Base-by-base conservation (phyloP, 805 yeast genomes). In the Candida maesae region DNA sequence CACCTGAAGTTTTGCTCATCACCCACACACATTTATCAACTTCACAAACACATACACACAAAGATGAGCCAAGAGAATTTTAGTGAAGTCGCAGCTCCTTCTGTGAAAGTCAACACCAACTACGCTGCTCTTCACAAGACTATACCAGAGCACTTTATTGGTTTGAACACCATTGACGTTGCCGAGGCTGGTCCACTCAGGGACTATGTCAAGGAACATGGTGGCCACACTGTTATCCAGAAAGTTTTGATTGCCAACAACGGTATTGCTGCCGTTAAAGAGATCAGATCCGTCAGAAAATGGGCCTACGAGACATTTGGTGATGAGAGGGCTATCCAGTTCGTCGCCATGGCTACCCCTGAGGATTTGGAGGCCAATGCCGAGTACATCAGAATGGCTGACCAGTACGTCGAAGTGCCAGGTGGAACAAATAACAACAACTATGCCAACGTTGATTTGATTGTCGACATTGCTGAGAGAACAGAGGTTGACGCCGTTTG, bases 281-380 rank as follows among this genome's bases (percentile, higher is more conserved):
- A 93, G 70, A 95, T 93, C 63, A 78, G 99, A 58, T 87, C 96
- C 9, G 90, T 93, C 33, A 80, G 99, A 68, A 93, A 91, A 73
- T 93, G 99, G 99, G 90, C 99, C 19, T 93, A 93, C 66, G 98
- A 93, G 65, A 89, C 97, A n/a, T 93, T 93, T 68, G 96, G 96
- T 49, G 82, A 95, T 60, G 98, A 93, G 65, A 78, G 85, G 60
- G 88, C 95, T 42, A 85, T 93, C 51, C 87, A 86, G 55, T 95
- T 93, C 61, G 93, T 91, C 26, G 98, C 86, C 31, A 93, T 93
- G 99, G 98, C 99, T 44, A 93, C 99, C 16, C 99, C 99, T n/a
- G 99, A 93, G 65, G 99, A 93, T 71, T 70, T 93, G 53, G 89
- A 78, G 54, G 96, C 97, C 47, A 95, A 95, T 57, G 95, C 99